Base-by-base conservation (phyloP, 2,329 filamentous ascomycete species). In the Rutstroemia sp. region DNA sequence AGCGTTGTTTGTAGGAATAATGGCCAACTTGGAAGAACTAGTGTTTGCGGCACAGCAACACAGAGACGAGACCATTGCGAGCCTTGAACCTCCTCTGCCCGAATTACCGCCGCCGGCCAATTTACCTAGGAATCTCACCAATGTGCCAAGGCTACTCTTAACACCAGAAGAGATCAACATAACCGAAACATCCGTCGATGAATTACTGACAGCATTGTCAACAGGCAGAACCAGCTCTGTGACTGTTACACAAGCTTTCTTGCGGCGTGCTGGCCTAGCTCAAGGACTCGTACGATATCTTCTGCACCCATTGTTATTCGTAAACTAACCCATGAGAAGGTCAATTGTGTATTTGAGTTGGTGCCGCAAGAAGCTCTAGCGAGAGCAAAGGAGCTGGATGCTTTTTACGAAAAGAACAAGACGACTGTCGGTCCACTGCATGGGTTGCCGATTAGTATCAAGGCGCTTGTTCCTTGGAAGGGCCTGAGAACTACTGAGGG, bases 231-330 rank as follows among this genome's bases (percentile, higher is more conserved):
- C 58, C 41, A 64, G 58, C 5, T 64, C 60, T 9, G 57, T 65
- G 21, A 70, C 73, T 14, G 71, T 77, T 0, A 68, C 72, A 0
- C 66, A 68, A 3, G 75, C 74, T 5, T 77, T 78, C 61, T 75
- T 73, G 56, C 77, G 77, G 59, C 68, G 75, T 17, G 75, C 75
- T 1, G 72, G 74, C 1, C 71, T 78, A 39, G 74, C 74, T 1
- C 75, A 77, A 37, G 75, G 78, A 57, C 66, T 75, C 54, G 71
- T 78, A 23, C 21, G 21, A 23, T 23, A 23, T 23, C 21, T 23
- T 23, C 21, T 23, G 21, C 21, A 23, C 21, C 21, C 21, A 23
- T 23, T 23, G 21, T 23, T 23, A 23, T 23, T 23, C 21, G 21
- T 23, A 23, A 23, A 23, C 21, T 23, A 23, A 23, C 21, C 2